These are phyloP conservation scores for Fusarium robinianum DNA, from an alignment of 2,329 filamentous ascomycete genomes.

Conservation along the genomic window DNA sequence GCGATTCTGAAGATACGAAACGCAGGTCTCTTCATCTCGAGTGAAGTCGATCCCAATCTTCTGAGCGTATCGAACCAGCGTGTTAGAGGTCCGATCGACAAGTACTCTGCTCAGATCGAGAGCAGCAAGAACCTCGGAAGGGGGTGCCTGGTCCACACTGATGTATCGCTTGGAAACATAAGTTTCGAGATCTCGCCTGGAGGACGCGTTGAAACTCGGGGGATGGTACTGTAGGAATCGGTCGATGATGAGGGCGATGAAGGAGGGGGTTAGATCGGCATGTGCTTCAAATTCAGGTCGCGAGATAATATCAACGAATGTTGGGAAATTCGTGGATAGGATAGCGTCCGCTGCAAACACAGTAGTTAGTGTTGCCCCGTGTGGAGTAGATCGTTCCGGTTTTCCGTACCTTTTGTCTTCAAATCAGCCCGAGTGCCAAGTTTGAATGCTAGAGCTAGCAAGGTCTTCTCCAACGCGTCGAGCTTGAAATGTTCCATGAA, in stretches of 20 bases:
- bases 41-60: constrained; percentile 76
- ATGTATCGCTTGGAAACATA: constrained; percentile 72
- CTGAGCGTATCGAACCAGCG: constrained; percentile 70
- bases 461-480: constrained; percentile 83
- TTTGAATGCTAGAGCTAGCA: constrained; percentile 88
- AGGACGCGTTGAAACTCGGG: constrained; percentile 79
- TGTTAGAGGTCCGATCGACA: constrained; percentile 59
- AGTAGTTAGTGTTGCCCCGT: constrained; percentile 52
- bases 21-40: constrained; percentile 70
- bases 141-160: constrained; percentile 65
- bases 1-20: constrained; percentile 57
- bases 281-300: constrained; percentile 65
- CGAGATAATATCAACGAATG: constrained; percentile 77
- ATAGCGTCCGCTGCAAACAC: constrained; percentile 77
- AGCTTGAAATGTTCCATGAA: constrained; percentile 97
- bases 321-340: constrained; percentile 75
- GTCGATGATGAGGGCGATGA: constrained; percentile 81
- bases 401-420: constrained; percentile 78
- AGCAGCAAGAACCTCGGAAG: constrained; percentile 70
- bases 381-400: constrained; percentile 2
- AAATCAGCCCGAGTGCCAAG: constrained; percentile 78
- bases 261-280: constrained; percentile 67
- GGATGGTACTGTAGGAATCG: constrained; percentile 86
- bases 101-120: constrained; percentile 71
- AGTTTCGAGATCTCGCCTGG: constrained; percentile 69